These are phyloP conservation scores for Mercurialis annua DNA, from an alignment of 345 rosid genomes.

Conservation along the genomic window DNA sequence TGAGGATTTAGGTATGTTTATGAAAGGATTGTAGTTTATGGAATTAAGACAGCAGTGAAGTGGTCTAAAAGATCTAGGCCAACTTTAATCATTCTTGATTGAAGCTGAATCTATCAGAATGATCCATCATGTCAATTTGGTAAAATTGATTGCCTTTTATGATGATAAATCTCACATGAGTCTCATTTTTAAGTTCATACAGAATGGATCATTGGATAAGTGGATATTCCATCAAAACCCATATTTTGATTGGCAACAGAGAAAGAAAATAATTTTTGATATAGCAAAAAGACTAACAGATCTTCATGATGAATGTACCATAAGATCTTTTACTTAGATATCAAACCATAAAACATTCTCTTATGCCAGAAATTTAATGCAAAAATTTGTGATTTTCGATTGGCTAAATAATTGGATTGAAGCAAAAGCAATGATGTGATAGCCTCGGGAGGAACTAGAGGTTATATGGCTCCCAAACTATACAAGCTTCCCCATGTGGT, in stretches of 20 bases:
- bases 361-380: not conserved
- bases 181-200: conserved; percentile 81
- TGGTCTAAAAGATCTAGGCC: conserved; percentile 2
- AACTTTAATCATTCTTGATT: conserved; percentile 4
- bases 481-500: conserved; percentile 20
- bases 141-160: conserved; percentile 74
- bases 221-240: conserved; percentile 59
- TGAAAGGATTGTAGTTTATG: conserved; percentile 14
- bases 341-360: conserved; percentile 9
- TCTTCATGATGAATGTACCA: conserved; percentile 77
- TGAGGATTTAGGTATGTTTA: conserved; percentile 26
- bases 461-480: conserved; percentile 20
- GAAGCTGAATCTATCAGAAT: conserved; percentile 1
- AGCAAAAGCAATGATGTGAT: conserved; percentile 18
- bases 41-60: conserved; percentile 21
- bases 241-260: conserved; percentile 70
- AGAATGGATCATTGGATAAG: conserved; percentile 59
- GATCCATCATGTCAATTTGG: conserved; percentile 15
- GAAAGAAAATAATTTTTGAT: conserved; percentile 73
- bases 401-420: not conserved
- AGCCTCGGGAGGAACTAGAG: conserved; percentile 26
- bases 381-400: conserved; percentile 2
- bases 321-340: conserved; percentile 8
- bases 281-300: conserved; percentile 82
- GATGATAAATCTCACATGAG: conserved; percentile 54